Percentiles rank a stretch among this genome's conserved stretches.
phyloP scores from a whole-genome alignment of 2,329 filamentous ascomycete species.

The Penicillium sp. region DNA sequence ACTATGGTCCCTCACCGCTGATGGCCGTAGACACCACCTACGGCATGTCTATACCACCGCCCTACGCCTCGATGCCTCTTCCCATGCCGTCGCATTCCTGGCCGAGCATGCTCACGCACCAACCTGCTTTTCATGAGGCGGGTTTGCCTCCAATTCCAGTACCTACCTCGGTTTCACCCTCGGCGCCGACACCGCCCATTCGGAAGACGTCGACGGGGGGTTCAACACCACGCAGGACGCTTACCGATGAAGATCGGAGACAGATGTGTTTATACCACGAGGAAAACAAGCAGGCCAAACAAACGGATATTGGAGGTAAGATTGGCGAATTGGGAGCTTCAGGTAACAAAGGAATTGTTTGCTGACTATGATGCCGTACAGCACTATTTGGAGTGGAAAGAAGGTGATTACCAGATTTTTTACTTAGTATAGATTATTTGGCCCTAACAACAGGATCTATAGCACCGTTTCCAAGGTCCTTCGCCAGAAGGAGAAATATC shows the following conservation, averaged over 20 bases:
- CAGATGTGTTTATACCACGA: constrained; percentile 94
- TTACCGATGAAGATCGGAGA: constrained; percentile 87
- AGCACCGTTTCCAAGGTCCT: constrained; percentile 99
- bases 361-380: constrained; percentile 37
- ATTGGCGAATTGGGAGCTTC: constrained; percentile 3
- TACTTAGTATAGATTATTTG: constrained; percentile 16
- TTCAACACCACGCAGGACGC: constrained; percentile 75
- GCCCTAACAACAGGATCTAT: constrained; percentile 21
- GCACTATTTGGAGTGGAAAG: constrained; percentile 92
- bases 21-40: constrained; percentile 60
- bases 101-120: constrained; percentile 81
- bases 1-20: constrained; percentile 64
- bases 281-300: constrained; percentile 85
- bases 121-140: constrained; percentile 63
- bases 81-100: constrained; percentile 70
- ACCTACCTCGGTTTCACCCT: constrained; percentile 55
- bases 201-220: constrained; percentile 45
- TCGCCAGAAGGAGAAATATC: constrained; percentile 90
- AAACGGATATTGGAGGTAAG: constrained; percentile 91
- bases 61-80: constrained; percentile 63
- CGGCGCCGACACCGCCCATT: constrained; percentile 42
- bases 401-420: constrained; percentile 64
- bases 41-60: constrained; percentile 58
- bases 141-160: constrained; percentile 60
- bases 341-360: background rate